Conservation (phyloP, 23 red algal genomes). For the Gracilaria domingensis region DNA sequence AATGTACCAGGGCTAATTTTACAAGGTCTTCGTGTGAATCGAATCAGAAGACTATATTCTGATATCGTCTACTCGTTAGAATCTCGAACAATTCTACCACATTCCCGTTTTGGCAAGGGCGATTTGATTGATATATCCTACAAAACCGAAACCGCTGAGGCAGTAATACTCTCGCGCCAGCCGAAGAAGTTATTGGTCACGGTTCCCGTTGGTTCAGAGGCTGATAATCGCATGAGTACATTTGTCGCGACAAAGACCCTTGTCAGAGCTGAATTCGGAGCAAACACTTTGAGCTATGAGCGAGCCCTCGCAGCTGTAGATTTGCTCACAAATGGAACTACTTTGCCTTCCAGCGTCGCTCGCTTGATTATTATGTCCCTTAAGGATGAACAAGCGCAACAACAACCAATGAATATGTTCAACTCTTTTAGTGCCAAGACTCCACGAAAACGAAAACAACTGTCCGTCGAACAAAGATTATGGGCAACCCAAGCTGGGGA, state of each 20-base stretch:
- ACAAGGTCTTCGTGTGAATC: not conserved
- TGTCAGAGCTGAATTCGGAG: slow-evolving; percentile 4
- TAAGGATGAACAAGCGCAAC: not conserved
- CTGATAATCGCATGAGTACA: not conserved
- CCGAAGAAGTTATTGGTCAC: slow-evolving; percentile 7
- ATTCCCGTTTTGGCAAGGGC: slow-evolving; percentile 32
- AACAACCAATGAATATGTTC: not conserved
- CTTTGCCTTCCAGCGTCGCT: not conserved
- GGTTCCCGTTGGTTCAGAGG: slow-evolving; percentile 28
- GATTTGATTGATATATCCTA: slow-evolving; percentile 42
- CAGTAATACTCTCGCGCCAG: slow-evolving; percentile 1
- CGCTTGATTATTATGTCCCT: slow-evolving; percentile 48
- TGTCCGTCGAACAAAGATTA: not conserved
- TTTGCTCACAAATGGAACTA: slow-evolving; percentile 4
- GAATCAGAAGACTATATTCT: not conserved
- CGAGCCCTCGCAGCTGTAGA: slow-evolving; percentile 12
- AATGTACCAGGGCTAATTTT: not conserved
- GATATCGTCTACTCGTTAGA: not conserved
- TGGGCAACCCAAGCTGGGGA: slow-evolving; percentile 6
- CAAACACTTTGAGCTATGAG: slow-evolving; percentile 29
- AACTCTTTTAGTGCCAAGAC: not conserved
- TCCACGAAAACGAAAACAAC: not conserved
- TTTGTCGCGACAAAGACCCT: not conserved
- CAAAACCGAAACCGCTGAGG: slow-evolving; percentile 25
- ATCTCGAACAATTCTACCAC: not conserved